Evolutionary conservation across 1,139 yeast species (phyloP), one percentile per base, ranked within the genome.

Genomic region (Debaryomyces fabryi): DNA sequence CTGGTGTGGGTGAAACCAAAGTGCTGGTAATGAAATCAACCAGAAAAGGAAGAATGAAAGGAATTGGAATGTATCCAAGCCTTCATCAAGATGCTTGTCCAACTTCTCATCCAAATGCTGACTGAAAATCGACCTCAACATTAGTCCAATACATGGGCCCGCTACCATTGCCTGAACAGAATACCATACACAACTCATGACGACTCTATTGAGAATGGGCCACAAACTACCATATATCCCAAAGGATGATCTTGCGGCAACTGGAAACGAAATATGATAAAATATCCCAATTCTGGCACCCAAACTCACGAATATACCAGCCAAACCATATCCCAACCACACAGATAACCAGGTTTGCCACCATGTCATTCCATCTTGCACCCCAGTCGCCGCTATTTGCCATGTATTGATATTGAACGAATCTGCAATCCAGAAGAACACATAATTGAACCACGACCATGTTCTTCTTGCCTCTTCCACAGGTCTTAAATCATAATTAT

Each of bases 261-360:
- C 88, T 1, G 96, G 95, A 73, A 87, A 88, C 0, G 92, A 83
- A 49, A 88, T 74, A 61, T 88, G 93, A 60, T 88, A 86, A 54
- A 77, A 77, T 3, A 89, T 75, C 59, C 96, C 96, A 39, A 86
- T 78, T 58, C 92, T 73, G 20, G 92, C 85, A 30, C 86, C 78
- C 23, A 82, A 63, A 21, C 81, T 78, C 42, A 88, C 85, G 60
- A 86, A 85, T 1, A 77, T 58, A 58, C 86, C 88, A 51, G 83
- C 82, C 45, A 84, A 63, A 32, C 75, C 62, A 63, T 85, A 85
- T 12, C 90, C 90, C 23, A 84, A 56, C 95, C 96, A 88, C 21
- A 89, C 92, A 0, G 93, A 80, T 30, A 88, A 63, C 96, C 96
- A 89, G 13, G 88, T 84, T 64, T 84, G 91, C 95, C 96, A 89